Evolutionary conservation across 805 yeast genomes (phyloP).

Genomic region (Hanseniaspora thailandica): DNA sequence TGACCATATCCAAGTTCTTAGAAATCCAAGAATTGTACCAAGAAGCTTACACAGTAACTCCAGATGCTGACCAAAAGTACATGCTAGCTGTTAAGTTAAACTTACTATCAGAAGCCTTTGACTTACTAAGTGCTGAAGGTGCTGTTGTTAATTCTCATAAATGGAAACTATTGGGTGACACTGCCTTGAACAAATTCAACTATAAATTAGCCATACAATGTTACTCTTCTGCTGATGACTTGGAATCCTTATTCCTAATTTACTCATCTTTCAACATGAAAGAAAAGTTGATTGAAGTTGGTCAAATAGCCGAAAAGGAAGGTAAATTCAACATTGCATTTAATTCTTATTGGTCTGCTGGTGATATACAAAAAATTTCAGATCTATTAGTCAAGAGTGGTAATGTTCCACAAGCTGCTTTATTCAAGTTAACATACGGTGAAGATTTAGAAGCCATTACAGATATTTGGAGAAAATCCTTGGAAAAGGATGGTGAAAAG

Average conservation of each 20-base stretch:
- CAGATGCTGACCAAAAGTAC: slow-evolving; percentile 82
- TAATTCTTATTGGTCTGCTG: slow-evolving; percentile 79
- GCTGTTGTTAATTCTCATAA: slow-evolving; percentile 40
- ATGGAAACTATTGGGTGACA: slow-evolving; percentile 89
- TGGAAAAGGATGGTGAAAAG: slow-evolving; percentile 41
- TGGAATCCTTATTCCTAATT: slow-evolving; percentile 67
- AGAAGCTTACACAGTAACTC: slow-evolving; percentile 71
- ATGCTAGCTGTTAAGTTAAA: slow-evolving; percentile 75
- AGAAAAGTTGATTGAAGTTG: slow-evolving; percentile 49
- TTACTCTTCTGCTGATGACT: slow-evolving; percentile 66
- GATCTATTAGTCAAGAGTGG: slow-evolving; percentile 55
- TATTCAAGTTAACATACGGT: slow-evolving; percentile 65
- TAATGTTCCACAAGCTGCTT: slow-evolving; percentile 72
- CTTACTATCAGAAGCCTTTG: slow-evolving; percentile 59
- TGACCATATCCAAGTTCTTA: slow-evolving; percentile 78
- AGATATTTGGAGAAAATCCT: slow-evolving; percentile 53
- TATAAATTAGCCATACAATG: slow-evolving; percentile 69
- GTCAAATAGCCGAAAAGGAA: slow-evolving; percentile 49
- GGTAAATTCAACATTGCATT: slow-evolving; percentile 87
- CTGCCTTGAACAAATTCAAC: slow-evolving; percentile 67
- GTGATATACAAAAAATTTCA: slow-evolving; percentile 53
- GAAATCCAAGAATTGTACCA: slow-evolving; percentile 84
- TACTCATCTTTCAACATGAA: slow-evolving; percentile 71
- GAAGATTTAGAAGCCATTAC: slow-evolving; percentile 38
- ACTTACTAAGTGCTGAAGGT: slow-evolving; percentile 44